Percentiles rank a stretch among this genome's conserved stretches.
phyloP scores from a whole-genome alignment of 768 basidiomycete genomes.

The Phlebiopsis flavidoalba region DNA sequence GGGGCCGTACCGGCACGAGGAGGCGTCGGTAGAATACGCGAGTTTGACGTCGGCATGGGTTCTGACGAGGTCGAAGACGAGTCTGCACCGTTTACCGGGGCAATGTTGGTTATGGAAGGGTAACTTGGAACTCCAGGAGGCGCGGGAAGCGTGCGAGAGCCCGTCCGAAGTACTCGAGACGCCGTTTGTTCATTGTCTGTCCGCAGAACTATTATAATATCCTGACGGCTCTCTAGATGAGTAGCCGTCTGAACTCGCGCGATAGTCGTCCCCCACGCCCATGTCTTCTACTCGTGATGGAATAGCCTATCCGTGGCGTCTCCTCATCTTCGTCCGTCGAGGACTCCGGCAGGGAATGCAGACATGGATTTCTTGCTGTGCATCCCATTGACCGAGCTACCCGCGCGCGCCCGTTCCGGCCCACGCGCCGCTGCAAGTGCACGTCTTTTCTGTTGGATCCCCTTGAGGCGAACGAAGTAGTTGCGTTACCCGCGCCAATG shows the following conservation, averaged over 20 bases:
- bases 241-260: neutral
- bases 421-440: neutral
- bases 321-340: constrained; percentile 9
- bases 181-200: neutral
- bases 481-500: constrained; percentile 1
- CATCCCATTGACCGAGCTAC: neutral
- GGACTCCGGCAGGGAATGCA: neutral
- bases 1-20: neutral
- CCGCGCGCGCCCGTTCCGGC: neutral
- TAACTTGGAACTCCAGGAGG: neutral
- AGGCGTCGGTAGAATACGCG: constrained; percentile 1
- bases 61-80: neutral
- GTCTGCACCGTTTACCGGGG: neutral
- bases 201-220: neutral
- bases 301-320: constrained; percentile 12
- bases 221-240: neutral
- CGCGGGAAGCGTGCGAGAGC: neutral
- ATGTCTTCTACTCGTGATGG: neutral
- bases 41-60: neutral
- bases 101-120: neutral
- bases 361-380: neutral
- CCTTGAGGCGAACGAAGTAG: constrained; percentile 12
- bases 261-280: neutral
- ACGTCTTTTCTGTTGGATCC: constrained; percentile 15
- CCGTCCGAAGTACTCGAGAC: neutral